Evolutionary conservation across 129 eudicot species (phyloP), one percentile per base, ranked within the genome.

Genomic region (Helianthus tuberosus): DNA sequence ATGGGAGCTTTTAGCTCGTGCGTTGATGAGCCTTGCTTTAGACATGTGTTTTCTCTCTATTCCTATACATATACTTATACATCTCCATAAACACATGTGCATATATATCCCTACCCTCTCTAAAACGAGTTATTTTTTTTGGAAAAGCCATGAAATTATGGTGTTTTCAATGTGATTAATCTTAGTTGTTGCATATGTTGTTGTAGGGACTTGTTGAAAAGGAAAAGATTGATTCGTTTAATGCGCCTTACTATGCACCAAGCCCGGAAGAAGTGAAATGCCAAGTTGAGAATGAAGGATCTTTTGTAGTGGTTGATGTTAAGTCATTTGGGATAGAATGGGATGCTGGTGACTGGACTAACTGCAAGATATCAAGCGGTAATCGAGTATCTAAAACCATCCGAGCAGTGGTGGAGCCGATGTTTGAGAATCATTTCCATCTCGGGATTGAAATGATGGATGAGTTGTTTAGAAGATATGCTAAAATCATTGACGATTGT

Each of bases 321-420:
- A 67, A 88, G 8, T 64, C 76, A 0, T 75, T 79, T 60, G 86
- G 84, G 82, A 57, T 88, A 9, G 80, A 72, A 25, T 88, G 91
- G 97, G 84, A 83, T 36, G 83, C 5, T 38, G 73, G 81, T n/a
- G 61, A 35, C 35, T 53, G 10, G n/a, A 6, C 6, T 17, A 14
- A 25, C 11, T 17, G 44, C 29, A 66, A 29, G 17, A 23, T 65
- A 25, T 68, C 91, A 6, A 84, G 80, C 11, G 96, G 91, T 7
- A 49, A 74, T 39, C 77, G 75, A 49, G 82, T 85, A 11, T 82
- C 86, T 11, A 85, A 65, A 63, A 79, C 84, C 3, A 75, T 87
- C 17, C 84, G 94, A 77, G 85, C 94, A 1, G 97, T 88, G 75
- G 82, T 82, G n/a, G 97, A 91, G 78, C 78, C 91, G 10, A 81